These are phyloP conservation scores for Lizanozyma gosingica DNA, from an alignment of 1,139 yeast genomes.

Conservation along the genomic window DNA sequence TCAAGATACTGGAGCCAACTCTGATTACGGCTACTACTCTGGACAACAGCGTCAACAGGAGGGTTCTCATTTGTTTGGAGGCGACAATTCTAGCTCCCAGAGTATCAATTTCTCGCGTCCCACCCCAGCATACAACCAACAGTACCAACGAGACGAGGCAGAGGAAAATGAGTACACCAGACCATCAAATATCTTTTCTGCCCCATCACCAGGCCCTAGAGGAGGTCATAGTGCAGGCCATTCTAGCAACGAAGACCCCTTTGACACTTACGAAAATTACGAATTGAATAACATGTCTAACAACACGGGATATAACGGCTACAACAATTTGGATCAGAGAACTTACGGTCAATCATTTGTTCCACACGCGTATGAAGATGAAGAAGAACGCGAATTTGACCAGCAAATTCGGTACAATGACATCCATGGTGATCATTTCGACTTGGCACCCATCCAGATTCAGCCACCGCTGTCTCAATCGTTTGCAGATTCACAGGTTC, in stretches of 20 bases:
- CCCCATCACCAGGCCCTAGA: background rate
- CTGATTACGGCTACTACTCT: background rate
- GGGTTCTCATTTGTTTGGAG: background rate
- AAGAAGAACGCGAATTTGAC: slow-evolving; percentile 35
- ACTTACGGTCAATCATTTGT: slow-evolving; percentile 34
- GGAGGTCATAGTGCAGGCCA: too few species aligned
- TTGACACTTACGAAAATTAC: background rate
- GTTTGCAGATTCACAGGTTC: slow-evolving; percentile 1
- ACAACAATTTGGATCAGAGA: slow-evolving; percentile 1
- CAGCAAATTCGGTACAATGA: slow-evolving; percentile 31
- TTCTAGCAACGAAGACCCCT: background rate
- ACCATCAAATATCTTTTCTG: background rate
- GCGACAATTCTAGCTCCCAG: background rate
- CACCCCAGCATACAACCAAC: background rate
- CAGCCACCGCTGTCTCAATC: slow-evolving; percentile 4
- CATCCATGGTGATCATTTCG: slow-evolving; percentile 38
- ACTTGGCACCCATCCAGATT: slow-evolving; percentile 24
- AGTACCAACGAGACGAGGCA: background rate
- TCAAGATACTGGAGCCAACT: background rate
- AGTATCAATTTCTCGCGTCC: background rate
- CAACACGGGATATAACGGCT: background rate
- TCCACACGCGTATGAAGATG: slow-evolving; percentile 38
- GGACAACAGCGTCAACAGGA: background rate
- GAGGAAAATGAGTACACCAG: background rate
- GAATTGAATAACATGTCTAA: background rate